Base-by-base conservation (phyloP, 257 asterid genomes). In the Verbascum thapsus region DNA sequence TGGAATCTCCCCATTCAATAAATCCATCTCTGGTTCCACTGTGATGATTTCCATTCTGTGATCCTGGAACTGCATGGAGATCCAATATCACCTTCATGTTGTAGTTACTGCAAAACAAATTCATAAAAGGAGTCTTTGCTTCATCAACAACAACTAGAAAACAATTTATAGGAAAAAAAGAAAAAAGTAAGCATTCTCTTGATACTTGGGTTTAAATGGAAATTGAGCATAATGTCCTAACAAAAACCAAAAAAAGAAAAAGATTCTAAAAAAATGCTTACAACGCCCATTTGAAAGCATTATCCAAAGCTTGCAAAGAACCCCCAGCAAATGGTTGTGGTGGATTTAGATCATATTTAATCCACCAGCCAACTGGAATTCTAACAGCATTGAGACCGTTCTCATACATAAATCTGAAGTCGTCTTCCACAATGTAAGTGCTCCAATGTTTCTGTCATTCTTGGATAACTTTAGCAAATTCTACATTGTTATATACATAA, bases 31-130 rank as follows among this genome's bases (percentile, higher is more conserved):
- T 68, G 45, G 79, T 65, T 62, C 75, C 85, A 58, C 85, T 79
- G 70, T 79, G 85, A 68, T 76, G 82, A 44, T 79, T 68, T n/a
- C 84, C 84, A 47, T 80, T 80, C 66, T 80, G 82, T 58, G 82
- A 80, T 54, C 85, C 85, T 22, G 80, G 85, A 58, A 39, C 82
- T 8, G 75, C 85, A 30, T 80, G 85, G 13, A 80, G 82, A 58
- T 80, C 85, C 61, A 80, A 50, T 63, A 80, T 80, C 62, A 76
- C 76, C 80, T 73, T 80, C 64, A 80, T 73, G 34, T 79, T 53
- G 67, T 73, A 49, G 63, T 76, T 67, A 23, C 82, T 80, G 61
- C 72, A 69, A 56, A 20, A 58, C 8, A 40, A 53, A 18, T 10
- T 7, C 5, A 7, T 9, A 44, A 6, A 38, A 50, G 0, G 11